A percentile compares a stretch with the other conserved stretches of the same genome.
phyloP scores from a whole-genome alignment of 2,329 filamentous ascomycete genomes.

The Trichoderma hamatum region DNA sequence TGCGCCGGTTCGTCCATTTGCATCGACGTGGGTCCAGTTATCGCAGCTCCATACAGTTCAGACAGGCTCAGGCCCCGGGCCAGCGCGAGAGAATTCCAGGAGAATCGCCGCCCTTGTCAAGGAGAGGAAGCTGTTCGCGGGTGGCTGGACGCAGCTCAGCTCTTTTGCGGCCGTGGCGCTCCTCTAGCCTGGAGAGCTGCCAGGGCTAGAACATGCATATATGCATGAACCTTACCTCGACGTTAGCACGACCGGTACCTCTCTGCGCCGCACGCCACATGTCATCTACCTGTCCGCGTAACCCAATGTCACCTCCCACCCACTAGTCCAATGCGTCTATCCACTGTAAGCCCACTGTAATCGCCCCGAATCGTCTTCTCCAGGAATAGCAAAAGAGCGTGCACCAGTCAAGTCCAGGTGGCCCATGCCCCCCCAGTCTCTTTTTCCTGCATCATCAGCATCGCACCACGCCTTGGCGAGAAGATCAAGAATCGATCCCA shows the following conservation, averaged over 20 bases:
- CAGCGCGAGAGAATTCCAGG: background rate
- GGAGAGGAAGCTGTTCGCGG: background rate
- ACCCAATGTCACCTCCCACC: background rate
- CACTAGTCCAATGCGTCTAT: background rate
- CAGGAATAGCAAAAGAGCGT: background rate
- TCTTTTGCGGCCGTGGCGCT: background rate
- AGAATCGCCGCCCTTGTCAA: background rate
- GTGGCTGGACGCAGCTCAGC: background rate
- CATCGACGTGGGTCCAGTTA: background rate
- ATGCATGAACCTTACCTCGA: background rate
- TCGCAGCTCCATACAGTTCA: too few relatives aligned
- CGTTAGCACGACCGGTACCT: background rate
- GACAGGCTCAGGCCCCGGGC: too few relatives aligned
- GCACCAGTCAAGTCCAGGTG: background rate
- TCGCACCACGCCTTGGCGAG: background rate
- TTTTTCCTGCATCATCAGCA: slow-evolving; percentile 10
- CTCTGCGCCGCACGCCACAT: background rate
- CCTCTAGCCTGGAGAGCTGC: background rate
- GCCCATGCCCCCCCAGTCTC: background rate
- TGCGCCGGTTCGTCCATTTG: background rate
- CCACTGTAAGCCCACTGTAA: background rate
- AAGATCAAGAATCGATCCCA: background rate
- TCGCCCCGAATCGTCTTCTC: slow-evolving; percentile 10
- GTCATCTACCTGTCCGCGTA: background rate
- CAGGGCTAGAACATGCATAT: background rate